These are phyloP conservation scores for Coniella vitis DNA, from an alignment of 2,329 filamentous ascomycete species.

Conservation along the genomic window DNA sequence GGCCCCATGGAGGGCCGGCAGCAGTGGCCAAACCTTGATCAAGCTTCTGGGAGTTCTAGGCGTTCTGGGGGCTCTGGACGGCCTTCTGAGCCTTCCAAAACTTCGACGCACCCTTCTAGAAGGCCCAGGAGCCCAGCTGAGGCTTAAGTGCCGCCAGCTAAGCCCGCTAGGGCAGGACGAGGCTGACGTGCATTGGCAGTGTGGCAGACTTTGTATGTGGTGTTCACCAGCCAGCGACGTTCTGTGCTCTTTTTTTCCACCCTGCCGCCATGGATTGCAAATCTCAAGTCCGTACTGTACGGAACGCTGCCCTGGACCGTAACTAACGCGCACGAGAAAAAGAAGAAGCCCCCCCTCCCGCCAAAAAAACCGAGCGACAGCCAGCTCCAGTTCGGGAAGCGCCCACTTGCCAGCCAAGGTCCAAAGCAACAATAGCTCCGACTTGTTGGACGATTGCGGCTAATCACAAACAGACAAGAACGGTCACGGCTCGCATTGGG, in stretches of 20 bases:
- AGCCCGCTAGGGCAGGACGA: conserved; percentile 13
- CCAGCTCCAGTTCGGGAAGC: too few relatives aligned
- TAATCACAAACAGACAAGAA: background rate
- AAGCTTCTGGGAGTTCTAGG: conserved; percentile 2
- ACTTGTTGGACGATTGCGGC: too few relatives aligned
- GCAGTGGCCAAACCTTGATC: conserved; percentile 7
- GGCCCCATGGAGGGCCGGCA: conserved; percentile 7
- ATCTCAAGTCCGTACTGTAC: too few relatives aligned
- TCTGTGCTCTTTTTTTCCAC: background rate
- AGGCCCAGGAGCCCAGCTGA: conserved; percentile 5
- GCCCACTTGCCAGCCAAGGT: background rate
- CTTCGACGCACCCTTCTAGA: conserved; percentile 12
- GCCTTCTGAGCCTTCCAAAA: conserved; percentile 1
- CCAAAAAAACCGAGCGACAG: too few relatives aligned
- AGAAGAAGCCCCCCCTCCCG: too few relatives aligned
- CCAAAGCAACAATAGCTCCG: too few relatives aligned
- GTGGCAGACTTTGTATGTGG: background rate
- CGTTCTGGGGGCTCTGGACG: conserved; percentile 5
- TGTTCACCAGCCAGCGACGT: too few relatives aligned
- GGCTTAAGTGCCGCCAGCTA: conserved; percentile 13
- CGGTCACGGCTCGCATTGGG: background rate
- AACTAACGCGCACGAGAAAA: too few relatives aligned
- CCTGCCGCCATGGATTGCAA: too few relatives aligned
- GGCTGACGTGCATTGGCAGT: conserved; percentile 11
- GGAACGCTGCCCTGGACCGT: too few relatives aligned